Base-by-base conservation (phyloP, 352 stramenopile species). In the Globisporangium paddicum region DNA sequence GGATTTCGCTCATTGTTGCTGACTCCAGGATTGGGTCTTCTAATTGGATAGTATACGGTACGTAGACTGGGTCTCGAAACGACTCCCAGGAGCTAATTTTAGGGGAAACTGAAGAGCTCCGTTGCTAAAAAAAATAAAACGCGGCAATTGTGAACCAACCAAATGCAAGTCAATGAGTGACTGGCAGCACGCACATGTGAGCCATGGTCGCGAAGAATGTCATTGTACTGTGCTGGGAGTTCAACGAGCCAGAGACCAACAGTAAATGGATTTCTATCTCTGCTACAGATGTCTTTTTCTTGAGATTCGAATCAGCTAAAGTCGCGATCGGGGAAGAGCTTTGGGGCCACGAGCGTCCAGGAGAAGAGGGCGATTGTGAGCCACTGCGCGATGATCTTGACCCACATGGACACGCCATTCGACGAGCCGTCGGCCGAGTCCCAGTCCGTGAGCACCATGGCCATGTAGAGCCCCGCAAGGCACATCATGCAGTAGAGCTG, bases 371-470 rank as follows among this genome's bases (percentile, higher is more conserved):
- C 53, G 37, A 98, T 83, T n/a, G 86, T 92, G 44, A 97, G 60
- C 95, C 96, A 99, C 60, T 98, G 95, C 23, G 89, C 85, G 11
- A 80, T 71, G 68, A 98, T 96, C 41, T 98, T 93, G 56, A 99
- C 93, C 93, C 94, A 98, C 94, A 98, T 98, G 18, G 83, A 96
- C 1, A 95, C 73, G 14, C 84, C 78, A 34, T 89, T 88, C 46
- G 60, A 77, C 3, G 71, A 68, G n/a, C 64, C 75, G 54, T 93
- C 63, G 23, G 92, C 86, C 3, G 86, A 89, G 49, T 96, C 89
- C 94, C 95, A 99, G 66, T 96, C 89, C 10, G 95, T 98, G 42
- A 99, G 79, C 32, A 95, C 86, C 93, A 98, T 98, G 2, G 89
- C 74, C 84, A 96, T 96, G 86, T 96, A 98, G 49, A 97, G 87